Conservation (phyloP, 2,329 filamentous ascomycete species). For the Emydomyces testavorans region DNA sequence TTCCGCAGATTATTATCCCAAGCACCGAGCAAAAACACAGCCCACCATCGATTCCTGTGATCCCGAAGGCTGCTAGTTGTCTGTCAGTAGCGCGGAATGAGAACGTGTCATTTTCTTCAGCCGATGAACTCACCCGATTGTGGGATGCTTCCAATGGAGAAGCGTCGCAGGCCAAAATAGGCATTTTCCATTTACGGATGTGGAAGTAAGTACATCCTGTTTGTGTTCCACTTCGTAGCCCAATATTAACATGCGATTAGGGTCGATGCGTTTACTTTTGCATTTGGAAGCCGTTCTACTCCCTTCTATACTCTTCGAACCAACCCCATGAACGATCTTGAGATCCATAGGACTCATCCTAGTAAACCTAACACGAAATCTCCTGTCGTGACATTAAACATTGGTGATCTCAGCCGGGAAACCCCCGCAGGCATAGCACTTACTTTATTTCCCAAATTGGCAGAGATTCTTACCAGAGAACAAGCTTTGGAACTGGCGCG, state of each 20-base stretch:
- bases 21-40: background rate
- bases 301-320: slow-evolving; percentile 38
- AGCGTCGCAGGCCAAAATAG: slow-evolving; percentile 23
- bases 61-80: slow-evolving; percentile 26
- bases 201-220: slow-evolving; percentile 26
- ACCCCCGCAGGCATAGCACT: slow-evolving; percentile 34
- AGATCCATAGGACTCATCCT: slow-evolving; percentile 34
- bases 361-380: slow-evolving; percentile 30
- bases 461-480: slow-evolving; percentile 40
- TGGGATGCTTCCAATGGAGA: slow-evolving; percentile 40
- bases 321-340: slow-evolving; percentile 33
- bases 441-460: slow-evolving; percentile 38
- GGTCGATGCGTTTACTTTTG: slow-evolving; percentile 33
- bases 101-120: slow-evolving; percentile 27
- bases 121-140: slow-evolving; percentile 30
- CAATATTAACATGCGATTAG: slow-evolving; percentile 22
- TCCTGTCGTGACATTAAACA: slow-evolving; percentile 34
- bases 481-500: slow-evolving; percentile 33
- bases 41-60: slow-evolving; percentile 32
- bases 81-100: background rate
- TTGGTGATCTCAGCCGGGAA: slow-evolving; percentile 17
- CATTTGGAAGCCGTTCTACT: slow-evolving; percentile 32
- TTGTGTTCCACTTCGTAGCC: background rate
- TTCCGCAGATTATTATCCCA: slow-evolving; percentile 10
- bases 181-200: slow-evolving; percentile 32